Evolutionary conservation across 2,329 filamentous ascomycete genomes (phyloP), one percentile per base, ranked within the genome.

Genomic region (Xylaria sp.): DNA sequence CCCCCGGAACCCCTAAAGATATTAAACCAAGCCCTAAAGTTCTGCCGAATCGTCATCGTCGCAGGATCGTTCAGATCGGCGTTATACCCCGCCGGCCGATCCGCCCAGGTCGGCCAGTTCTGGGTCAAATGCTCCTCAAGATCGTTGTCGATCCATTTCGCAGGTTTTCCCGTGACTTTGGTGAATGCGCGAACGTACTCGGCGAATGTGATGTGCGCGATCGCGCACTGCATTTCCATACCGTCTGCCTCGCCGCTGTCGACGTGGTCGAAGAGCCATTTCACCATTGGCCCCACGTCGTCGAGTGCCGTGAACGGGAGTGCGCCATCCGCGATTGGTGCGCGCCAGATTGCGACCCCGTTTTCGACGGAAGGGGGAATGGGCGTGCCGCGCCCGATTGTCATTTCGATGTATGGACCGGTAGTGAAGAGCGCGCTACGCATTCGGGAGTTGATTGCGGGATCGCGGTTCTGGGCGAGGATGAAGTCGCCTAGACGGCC

Each of bases 401-500:
- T 66, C 79, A 83, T 82, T 43, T 81, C 78, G 14, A 82, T 79
- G 64, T 83, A 83, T 0, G 80, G 80, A 0, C 87, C 86, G 0
- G 84, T 85, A 46, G 87, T 89, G 72, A 89, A 89, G 2, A 83
- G 80, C 17, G 87, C 81, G 43, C 87, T 87, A 53, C 84, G 81
- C 57, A 79, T 81, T 11, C 67, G 66, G 42, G 62, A 35, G 5
- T n/a, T 51, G 52, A 68, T 56, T 15, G 15, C 68, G 68, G 77
- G 74, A 17, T 66, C 66, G 37, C 70, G 65, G 62, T 79, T 79
- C 68, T 82, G 80, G 19, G 71, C 69, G 6, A 80, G 67, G n/a
- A 83, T 76, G 78, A 77, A 81, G 61, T 82, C 76, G 0, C 73
- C 78, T 6, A 83, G 66, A 11, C 81, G 70, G 9, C 81, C 80